Evolutionary conservation across 306 rosid species (phyloP).

Genomic region (Astragalus membranaceus): DNA sequence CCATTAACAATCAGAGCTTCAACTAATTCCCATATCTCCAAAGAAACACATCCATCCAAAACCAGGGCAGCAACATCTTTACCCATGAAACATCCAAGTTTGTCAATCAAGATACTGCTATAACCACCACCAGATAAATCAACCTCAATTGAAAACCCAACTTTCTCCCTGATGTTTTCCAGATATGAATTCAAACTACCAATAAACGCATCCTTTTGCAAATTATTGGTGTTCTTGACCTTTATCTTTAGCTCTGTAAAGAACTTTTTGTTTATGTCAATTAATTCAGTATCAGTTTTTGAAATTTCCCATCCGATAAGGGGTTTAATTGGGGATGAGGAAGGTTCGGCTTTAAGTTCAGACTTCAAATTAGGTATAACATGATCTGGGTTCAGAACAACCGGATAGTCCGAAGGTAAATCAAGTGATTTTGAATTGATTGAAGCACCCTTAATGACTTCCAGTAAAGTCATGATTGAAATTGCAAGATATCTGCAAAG

Average conservation of each 20-base stretch:
- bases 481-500: constrained; percentile 14
- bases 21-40: constrained; percentile 73
- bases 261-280: constrained; percentile 49
- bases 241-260: constrained; percentile 34
- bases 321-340: constrained; percentile 34
- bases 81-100: constrained; percentile 36
- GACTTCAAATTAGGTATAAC: constrained; percentile 44
- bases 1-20: constrained; percentile 55
- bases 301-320: constrained; percentile 61
- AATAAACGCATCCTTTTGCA: constrained; percentile 40
- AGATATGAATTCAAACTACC: constrained; percentile 43
- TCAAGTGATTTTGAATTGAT: constrained; percentile 24
- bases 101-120: constrained; percentile 39
- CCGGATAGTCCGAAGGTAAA: constrained; percentile 42
- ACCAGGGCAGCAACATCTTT: constrained; percentile 51
- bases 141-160: constrained; percentile 33
- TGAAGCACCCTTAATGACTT: constrained; percentile 49
- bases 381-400: constrained; percentile 60
- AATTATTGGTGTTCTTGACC: constrained; percentile 31
- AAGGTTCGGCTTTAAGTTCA: constrained; percentile 25
- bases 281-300: constrained; percentile 36
- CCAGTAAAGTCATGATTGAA: constrained; percentile 60
- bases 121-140: constrained; percentile 27
- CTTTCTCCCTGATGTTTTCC: constrained; percentile 35
- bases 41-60: constrained; percentile 53